Conservation (phyloP, 257 asterid species). For the Capsicum chinense region DNA sequence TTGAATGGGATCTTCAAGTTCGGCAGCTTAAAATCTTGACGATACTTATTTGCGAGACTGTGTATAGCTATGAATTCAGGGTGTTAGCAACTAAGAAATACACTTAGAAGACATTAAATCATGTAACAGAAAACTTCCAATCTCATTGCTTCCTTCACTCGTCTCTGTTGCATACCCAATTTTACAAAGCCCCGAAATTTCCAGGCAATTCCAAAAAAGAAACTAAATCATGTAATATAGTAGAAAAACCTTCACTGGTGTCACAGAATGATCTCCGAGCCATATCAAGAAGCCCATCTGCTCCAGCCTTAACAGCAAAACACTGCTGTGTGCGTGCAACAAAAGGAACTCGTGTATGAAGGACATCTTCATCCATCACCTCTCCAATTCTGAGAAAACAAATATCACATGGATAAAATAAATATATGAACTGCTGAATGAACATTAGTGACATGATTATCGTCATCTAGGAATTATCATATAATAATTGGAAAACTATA, state of each 20-base stretch:
- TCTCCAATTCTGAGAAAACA: constrained; percentile 73
- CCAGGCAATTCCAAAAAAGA: constrained; percentile 7
- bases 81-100: constrained; percentile 43
- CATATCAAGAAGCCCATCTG: constrained; percentile 91
- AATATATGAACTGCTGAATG: background rate
- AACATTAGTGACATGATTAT: background rate
- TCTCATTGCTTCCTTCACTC: background rate
- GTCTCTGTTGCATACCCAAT: background rate
- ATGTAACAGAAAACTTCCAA: constrained; percentile 43
- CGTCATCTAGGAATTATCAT: background rate
- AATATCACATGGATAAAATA: background rate
- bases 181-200: background rate
- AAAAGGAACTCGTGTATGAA: constrained; percentile 91
- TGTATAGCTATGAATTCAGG: constrained; percentile 75
- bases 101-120: constrained; percentile 33
- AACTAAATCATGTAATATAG: constrained; percentile 27
- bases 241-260: constrained; percentile 88
- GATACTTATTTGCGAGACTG: constrained; percentile 86
- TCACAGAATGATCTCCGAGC: constrained; percentile 96
- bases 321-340: constrained; percentile 98
- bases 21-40: constrained; percentile 80
- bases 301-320: constrained; percentile 97
- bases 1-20: constrained; percentile 90
- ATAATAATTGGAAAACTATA: background rate
- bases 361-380: constrained; percentile 94